phyloP scores from a whole-genome alignment of 306 rosid species.

The Trifolium pratense region DNA sequence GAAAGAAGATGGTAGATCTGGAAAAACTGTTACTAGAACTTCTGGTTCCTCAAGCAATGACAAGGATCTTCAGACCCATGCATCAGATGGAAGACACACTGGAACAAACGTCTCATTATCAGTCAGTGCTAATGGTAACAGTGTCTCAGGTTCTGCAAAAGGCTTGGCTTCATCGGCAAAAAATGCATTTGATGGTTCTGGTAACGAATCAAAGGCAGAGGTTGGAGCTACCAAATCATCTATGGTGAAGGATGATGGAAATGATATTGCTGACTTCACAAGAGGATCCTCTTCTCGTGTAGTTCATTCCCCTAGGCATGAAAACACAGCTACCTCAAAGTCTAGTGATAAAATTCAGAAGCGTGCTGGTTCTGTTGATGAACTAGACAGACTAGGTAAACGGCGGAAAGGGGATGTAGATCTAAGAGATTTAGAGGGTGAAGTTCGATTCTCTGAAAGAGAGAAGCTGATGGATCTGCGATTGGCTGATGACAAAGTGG shows the following conservation, averaged over 20 bases:
- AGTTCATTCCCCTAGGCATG: slow-evolving; percentile 85
- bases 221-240: slow-evolving; percentile 67
- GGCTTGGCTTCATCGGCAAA: slow-evolving; percentile 55
- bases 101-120: slow-evolving; percentile 58
- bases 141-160: slow-evolving; percentile 55
- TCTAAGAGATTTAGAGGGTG: slow-evolving; percentile 75
- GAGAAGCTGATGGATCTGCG: slow-evolving; percentile 79
- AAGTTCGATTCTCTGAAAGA: slow-evolving; percentile 72
- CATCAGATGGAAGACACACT: slow-evolving; percentile 67
- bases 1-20: slow-evolving; percentile 85
- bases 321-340: slow-evolving; percentile 60
- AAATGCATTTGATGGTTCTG: slow-evolving; percentile 55
- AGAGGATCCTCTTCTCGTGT: slow-evolving; percentile 76
- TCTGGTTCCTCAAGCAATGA: slow-evolving; percentile 63
- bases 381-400: slow-evolving; percentile 84
- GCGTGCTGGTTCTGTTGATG: slow-evolving; percentile 90
- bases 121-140: slow-evolving; percentile 63
- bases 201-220: slow-evolving; percentile 73
- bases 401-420: slow-evolving; percentile 90
- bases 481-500: slow-evolving; percentile 70
- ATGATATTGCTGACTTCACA: slow-evolving; percentile 61
- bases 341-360: slow-evolving; percentile 84
- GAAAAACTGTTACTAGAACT: slow-evolving; percentile 64
- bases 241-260: slow-evolving; percentile 72
- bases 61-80: slow-evolving; percentile 63